Base-by-base conservation (phyloP, 345 rosid species). In the Pistacia vera region DNA sequence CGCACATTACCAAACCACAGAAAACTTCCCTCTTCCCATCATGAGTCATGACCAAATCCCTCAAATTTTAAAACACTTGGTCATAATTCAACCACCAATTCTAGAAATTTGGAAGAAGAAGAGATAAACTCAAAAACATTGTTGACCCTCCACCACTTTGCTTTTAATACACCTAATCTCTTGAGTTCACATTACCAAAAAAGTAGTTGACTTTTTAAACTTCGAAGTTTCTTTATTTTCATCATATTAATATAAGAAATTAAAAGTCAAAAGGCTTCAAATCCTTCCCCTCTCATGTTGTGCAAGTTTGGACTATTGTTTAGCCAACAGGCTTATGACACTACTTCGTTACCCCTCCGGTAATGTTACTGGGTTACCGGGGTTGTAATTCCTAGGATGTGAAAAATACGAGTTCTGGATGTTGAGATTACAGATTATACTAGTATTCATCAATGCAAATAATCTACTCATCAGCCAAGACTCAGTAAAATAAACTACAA, bases 141-240 rank as follows among this genome's bases (percentile, higher is more conserved):
- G 55, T 73, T 41, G 57, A 66, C 66, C 52, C 17, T 71, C 81
- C 69, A 68, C 74, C n/a, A 54, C 16, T 11, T 54, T 36, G 73
- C 74, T 30, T 30, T 30, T 30, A 2, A 22, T 33, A 58, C 36
- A 55, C 20, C 0, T 33, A 17, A 4, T 44, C 59, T 28, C 57
- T 48, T 25, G 9, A 11, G 58, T 51, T 48, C 68, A 62, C 48
- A 49, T 46, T 16, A 57, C 3, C 17, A 10, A 18, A 13, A 18
- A 60, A 16, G 75, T 4, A 11, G 48, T 62, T 72, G 76, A 72
- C 68, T 30, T 30, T 13, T n/a, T 30, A 61, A 72, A 72, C 18
- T 28, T 46, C 11, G 3, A 18, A 46, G 4, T 25, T 46, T 28
- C 46, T 54, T 72, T 44, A 36, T 8, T 22, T 48, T 46, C 28